phyloP scores from a whole-genome alignment of 495 filamentous ascomycete genomes.

The Podospora didyma region DNA sequence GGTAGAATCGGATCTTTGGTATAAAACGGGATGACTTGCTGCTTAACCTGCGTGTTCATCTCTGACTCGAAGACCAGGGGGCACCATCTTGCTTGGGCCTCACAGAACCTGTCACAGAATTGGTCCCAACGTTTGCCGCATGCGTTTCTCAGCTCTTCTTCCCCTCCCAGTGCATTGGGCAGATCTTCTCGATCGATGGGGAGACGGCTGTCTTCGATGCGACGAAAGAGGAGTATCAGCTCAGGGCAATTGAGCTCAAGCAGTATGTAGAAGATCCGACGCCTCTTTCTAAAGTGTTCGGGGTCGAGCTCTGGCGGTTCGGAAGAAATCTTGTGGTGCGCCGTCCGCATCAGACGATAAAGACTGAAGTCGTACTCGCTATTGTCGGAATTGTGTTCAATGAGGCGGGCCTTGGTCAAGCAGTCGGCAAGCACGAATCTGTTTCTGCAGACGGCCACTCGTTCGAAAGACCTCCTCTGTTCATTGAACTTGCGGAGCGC shows the following conservation, averaged over 20 bases:
- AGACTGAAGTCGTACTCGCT: neutral
- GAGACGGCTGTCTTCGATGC: slow-evolving; percentile 1
- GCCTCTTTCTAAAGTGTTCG: no score
- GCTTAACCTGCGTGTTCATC: neutral
- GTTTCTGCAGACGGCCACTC: neutral
- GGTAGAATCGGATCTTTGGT: neutral
- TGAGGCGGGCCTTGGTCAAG: neutral
- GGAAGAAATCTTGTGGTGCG: no score
- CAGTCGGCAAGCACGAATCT: neutral
- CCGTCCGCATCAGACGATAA: no score
- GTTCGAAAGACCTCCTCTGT: neutral
- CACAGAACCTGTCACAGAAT: neutral
- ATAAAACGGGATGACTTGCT: slow-evolving; percentile 1
- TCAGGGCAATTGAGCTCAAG: neutral
- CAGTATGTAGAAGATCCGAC: no score
- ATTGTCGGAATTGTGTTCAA: neutral
- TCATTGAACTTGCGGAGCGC: no score
- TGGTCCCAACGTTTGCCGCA: neutral
- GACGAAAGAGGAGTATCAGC: neutral
- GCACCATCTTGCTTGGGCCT: slow-evolving; percentile 3
- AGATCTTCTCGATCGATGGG: neutral
- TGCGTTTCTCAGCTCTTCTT: no score
- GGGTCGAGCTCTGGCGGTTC: no score
- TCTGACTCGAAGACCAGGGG: slow-evolving; percentile 4
- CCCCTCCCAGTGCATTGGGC: neutral